phyloP scores from a whole-genome alignment of 495 filamentous ascomycete species.

The Glutinoglossum americanum region DNA sequence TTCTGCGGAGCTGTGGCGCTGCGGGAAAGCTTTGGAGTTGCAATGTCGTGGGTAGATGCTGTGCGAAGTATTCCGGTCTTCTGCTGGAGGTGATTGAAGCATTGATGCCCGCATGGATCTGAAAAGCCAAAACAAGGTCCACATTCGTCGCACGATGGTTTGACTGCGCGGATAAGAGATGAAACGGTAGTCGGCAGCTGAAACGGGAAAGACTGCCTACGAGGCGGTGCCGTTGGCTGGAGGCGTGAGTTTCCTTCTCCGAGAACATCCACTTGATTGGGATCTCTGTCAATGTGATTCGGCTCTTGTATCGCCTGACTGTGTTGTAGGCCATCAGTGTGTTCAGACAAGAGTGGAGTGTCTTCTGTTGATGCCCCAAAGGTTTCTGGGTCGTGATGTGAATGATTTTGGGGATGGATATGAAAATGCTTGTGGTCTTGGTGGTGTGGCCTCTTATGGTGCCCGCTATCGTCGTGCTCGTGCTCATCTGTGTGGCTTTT shows the following conservation, averaged over 20 bases:
- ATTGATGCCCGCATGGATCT: conserved; percentile 68
- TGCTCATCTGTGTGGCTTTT: conserved; percentile 9
- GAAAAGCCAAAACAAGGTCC: conserved; percentile 71
- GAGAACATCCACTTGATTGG: not conserved
- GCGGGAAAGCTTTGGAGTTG: not conserved
- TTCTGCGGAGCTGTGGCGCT: not conserved
- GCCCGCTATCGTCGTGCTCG: not conserved
- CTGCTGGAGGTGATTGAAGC: conserved; percentile 31
- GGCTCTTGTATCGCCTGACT: not conserved
- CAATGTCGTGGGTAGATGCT: not conserved
- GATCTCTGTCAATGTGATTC: not conserved
- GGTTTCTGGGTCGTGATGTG: not conserved
- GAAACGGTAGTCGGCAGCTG: conserved; percentile 18
- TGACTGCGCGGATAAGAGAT: conserved; percentile 44
- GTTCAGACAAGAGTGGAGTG: not conserved
- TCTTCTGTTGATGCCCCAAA: not conserved
- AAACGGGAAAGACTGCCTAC: not conserved
- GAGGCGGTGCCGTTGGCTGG: not conserved
- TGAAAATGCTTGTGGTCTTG: not conserved
- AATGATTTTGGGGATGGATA: conserved; percentile 3
- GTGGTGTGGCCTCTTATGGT: not conserved
- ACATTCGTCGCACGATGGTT: conserved; percentile 44
- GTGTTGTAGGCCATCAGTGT: not conserved
- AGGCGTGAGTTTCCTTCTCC: not conserved
- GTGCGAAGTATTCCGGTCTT: not conserved